Conservation (phyloP, 805 yeast genomes). For the Yamadazyma paraphyllophila region DNA sequence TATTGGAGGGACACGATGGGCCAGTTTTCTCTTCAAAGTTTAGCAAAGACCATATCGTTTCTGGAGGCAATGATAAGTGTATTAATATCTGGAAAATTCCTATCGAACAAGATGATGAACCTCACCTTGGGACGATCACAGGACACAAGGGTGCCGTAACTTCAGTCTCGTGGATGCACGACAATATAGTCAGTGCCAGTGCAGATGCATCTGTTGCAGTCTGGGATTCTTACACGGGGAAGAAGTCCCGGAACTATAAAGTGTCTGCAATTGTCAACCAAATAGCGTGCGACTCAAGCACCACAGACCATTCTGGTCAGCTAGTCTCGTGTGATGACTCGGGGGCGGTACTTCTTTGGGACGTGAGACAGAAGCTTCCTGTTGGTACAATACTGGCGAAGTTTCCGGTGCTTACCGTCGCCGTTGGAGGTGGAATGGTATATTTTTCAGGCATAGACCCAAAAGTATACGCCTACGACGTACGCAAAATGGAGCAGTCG, state of each 20-base stretch:
- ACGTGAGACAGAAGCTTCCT: constrained; percentile 50
- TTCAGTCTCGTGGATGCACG: constrained; percentile 51
- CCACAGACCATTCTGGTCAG: no score
- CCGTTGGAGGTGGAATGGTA: constrained; percentile 22
- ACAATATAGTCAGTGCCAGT: constrained; percentile 50
- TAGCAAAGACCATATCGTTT: constrained; percentile 48
- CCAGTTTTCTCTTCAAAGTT: constrained; percentile 54
- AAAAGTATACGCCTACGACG: constrained; percentile 56
- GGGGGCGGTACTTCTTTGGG: constrained; percentile 63
- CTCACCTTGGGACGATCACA: constrained; percentile 44
- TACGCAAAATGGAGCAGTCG: constrained; percentile 25
- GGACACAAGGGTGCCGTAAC: constrained; percentile 71
- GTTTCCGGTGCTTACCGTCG: constrained; percentile 55
- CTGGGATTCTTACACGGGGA: constrained; percentile 62
- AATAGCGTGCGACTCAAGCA: constrained; percentile 28
- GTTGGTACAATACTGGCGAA: constrained; percentile 41
- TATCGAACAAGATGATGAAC: constrained; percentile 16
- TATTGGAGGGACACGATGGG: constrained; percentile 47
- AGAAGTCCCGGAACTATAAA: constrained; percentile 44
- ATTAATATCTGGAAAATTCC: constrained; percentile 48
- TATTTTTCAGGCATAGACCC: constrained; percentile 72
- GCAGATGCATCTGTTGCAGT: constrained; percentile 61
- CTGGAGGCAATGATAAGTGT: constrained; percentile 61
- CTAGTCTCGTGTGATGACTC: constrained; percentile 62
- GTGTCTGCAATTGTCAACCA: constrained; percentile 54